Base-by-base conservation (phyloP, 78 protist genomes). In the Isochrysis galbana region DNA sequence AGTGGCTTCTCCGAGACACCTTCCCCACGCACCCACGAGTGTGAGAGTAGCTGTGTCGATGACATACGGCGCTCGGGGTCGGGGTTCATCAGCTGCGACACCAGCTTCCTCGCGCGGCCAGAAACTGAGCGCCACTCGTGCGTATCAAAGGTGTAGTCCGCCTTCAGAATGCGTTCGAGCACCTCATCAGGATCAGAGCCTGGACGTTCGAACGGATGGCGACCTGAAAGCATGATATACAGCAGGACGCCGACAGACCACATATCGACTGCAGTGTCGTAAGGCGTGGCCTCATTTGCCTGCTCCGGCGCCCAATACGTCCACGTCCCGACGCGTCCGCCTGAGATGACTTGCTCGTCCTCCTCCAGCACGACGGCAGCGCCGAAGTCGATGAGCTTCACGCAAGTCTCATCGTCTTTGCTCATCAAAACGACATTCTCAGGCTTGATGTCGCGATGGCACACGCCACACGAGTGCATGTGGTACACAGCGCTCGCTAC, bases 51-150 rank as follows among this genome's bases (percentile, higher is more conserved):
- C 61, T 93, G 90, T 11, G 69, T 55, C 32, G 96, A 95, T n/a
- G 94, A 86, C 42, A 93, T 74, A 7, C 97, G 90, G 47, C 80
- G 25, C 14, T 17, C 19, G 14, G 97, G 96, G 67, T 93, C 94
- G 41, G 55, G 80, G 29, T 34, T n/a, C 25, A 94, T 90, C 92
- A 94, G 83, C 32, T 54, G 67, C 67, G 67, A 54, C 32, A 54
- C 67, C 32, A 54, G 67, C 67, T 54, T 10, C 67, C 19, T 54
- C 32, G 67, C 67, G 67, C 67, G 67, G 32, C 67, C 67, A 10
- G 67, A 54, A 19, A 54, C 19, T 10, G 67, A 54, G 32, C 19
- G 10, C 89, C 89, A 82, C 67, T 82, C 67, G 32, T 7, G 21
- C 22, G 14, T 1, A 41, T 42, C 26, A 26, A 82, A 45, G 42